phyloP scores from a whole-genome alignment of 371 early-diverging fungal species.

The Umbelopsis sp. region DNA sequence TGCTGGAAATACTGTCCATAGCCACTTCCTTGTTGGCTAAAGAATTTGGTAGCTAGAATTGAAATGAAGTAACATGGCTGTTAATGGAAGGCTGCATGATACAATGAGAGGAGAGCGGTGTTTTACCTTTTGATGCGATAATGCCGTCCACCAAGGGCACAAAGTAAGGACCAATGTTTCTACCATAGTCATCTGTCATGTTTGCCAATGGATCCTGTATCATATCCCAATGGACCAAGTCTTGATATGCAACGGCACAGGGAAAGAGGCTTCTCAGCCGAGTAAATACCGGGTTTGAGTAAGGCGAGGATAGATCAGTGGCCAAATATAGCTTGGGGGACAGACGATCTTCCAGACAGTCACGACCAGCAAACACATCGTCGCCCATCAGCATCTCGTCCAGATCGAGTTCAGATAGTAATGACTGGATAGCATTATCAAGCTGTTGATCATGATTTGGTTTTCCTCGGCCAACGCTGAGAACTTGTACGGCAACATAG shows the following conservation, averaged over 20 bases:
- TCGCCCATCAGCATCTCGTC: constrained; percentile 14
- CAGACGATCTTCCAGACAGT: neutral
- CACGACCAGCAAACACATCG: neutral
- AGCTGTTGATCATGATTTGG: constrained; percentile 1
- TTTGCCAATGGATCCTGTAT: neutral
- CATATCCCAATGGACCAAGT: constrained; percentile 1
- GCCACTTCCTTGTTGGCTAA: constrained; percentile 17
- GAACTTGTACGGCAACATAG: neutral
- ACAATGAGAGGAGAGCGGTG: neutral
- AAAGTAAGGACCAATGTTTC: neutral
- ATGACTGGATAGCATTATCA: constrained; percentile 8
- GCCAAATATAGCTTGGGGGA: constrained; percentile 14
- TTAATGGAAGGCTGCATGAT: neutral
- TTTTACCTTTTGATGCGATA: constrained; percentile 3
- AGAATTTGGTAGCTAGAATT: constrained; percentile 5
- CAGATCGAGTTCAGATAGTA: constrained; percentile 12
- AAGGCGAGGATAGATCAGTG: neutral
- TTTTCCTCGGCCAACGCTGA: neutral
- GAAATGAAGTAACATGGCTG: neutral
- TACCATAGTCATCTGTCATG: neutral
- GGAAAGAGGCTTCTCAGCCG: neutral
- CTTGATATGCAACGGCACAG: constrained; percentile 9
- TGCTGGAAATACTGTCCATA: constrained; percentile 9
- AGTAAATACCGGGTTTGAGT: neutral
- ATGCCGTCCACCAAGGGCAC: constrained; percentile 6